Evolutionary conservation across 331 rosid species (phyloP), one percentile per base, ranked within the genome.

Genomic region (Arachis monticola): DNA sequence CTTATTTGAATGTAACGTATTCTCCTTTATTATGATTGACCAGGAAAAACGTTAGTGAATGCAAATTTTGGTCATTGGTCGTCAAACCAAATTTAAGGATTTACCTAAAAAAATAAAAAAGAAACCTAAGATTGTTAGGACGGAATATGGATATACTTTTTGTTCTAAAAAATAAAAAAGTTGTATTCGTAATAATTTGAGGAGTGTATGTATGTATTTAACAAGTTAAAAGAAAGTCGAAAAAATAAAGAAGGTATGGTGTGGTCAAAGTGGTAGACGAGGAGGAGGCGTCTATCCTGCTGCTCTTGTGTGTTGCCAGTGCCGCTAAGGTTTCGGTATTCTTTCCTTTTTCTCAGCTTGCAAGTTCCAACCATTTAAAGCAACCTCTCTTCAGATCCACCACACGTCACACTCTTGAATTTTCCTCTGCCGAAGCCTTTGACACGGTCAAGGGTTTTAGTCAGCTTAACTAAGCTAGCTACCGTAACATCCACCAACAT

Each of bases 361-460:
- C 2, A 27, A 12, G 22, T n/a, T 7, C 10, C 48, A 45, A 45
- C 48, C 6, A 7, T 45, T 45, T 38, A 38, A 38, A 38, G 41
- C 2, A 13, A 13, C 60, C 2, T n/a, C 31, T 7, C 22, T 55
- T 55, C 27, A 55, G 60, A 55, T 55, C 60, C 60, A 55, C 60
- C 60, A 38, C 41, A 38, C 41, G 41, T 38, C 41, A 38, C 41
- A 38, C 41, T 38, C 5, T 65, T 79, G n/a, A 86, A 77, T 86
- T 73, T 69, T 67, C 85, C 60, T 14, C 60, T 5, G 9, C 17
- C 60, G 4, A 44, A 46, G 53, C 72, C 70, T 62, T 58, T 53
- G 80, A 45, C 81, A 60, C 35, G 74, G 93, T 93, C 97, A 89
- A 88, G 82, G 87, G 85, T 76, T 91, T 89, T 91, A 87, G 97